phyloP scores from a whole-genome alignment of 306 rosid genomes.

The Rosa persica region DNA sequence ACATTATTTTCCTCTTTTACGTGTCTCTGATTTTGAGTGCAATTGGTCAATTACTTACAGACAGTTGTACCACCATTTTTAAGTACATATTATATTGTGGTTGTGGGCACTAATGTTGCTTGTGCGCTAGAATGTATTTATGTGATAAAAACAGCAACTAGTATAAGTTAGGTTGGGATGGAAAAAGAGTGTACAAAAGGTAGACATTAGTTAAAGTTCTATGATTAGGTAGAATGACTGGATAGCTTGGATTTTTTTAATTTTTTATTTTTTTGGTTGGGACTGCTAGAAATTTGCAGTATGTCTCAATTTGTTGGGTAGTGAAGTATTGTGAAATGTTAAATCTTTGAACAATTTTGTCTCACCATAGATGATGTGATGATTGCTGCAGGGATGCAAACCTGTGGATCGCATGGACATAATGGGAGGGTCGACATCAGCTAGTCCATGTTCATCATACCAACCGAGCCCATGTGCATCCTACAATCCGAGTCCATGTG shows the following conservation, averaged over 20 bases:
- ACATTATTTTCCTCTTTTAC: constrained; percentile 11
- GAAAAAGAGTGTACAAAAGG: neutral
- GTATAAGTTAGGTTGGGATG: neutral
- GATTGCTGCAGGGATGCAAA: constrained; percentile 48
- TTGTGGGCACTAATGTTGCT: neutral
- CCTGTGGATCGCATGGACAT: constrained; percentile 55
- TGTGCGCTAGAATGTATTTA: neutral
- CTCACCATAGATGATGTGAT: neutral
- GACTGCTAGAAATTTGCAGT: neutral
- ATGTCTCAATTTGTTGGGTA: neutral
- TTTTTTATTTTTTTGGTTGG: no score
- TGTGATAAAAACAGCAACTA: neutral
- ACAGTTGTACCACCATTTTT: constrained; percentile 24
- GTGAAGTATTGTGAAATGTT: neutral
- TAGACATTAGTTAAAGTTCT: neutral
- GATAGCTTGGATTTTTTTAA: no score
- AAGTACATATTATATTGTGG: neutral
- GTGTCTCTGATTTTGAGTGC: neutral
- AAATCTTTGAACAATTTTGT: neutral
- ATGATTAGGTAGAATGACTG: neutral
- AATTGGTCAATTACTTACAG: constrained; percentile 22
- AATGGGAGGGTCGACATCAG: constrained; percentile 56
- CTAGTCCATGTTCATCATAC: constrained; percentile 56
- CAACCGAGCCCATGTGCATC: constrained; percentile 47
- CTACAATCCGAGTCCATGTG: constrained; percentile 46